Evolutionary conservation across 768 basidiomycete genomes (phyloP).

Genomic region (Boletus bicolor): DNA sequence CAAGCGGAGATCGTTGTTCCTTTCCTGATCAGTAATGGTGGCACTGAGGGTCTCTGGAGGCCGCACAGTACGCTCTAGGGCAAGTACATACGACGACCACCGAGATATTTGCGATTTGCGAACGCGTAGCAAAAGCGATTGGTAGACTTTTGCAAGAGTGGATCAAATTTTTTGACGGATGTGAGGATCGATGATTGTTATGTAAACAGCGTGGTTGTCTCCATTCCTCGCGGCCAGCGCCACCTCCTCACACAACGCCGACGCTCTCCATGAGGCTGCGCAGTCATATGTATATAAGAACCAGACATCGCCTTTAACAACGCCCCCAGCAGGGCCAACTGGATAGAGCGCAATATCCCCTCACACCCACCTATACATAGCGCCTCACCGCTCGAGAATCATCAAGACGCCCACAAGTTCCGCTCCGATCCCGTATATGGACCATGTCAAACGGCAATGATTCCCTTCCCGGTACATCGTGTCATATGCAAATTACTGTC

Average conservation of each 20-base stretch:
- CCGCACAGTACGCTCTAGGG: slow-evolving; percentile 30
- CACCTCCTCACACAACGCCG: slow-evolving; percentile 3
- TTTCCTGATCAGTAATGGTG: slow-evolving; percentile 75
- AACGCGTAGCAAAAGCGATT: slow-evolving; percentile 24
- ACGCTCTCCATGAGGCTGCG: slow-evolving; percentile 14
- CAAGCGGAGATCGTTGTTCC: slow-evolving; percentile 78
- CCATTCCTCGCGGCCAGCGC: slow-evolving; percentile 4
- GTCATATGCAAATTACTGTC: neutral
- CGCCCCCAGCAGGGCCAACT: slow-evolving; percentile 13
- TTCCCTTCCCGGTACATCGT: slow-evolving; percentile 15
- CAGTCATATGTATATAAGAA: slow-evolving; percentile 12
- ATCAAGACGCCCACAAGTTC: slow-evolving; percentile 16
- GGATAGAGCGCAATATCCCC: slow-evolving; percentile 14
- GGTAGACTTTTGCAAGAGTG: slow-evolving; percentile 8
- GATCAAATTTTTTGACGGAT: slow-evolving; percentile 20
- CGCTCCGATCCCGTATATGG: slow-evolving; percentile 18
- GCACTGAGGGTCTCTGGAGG: slow-evolving; percentile 37
- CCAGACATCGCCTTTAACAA: slow-evolving; percentile 18
- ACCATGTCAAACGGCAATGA: slow-evolving; percentile 10
- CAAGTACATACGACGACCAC: slow-evolving; percentile 22
- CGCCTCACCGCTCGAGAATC: neutral
- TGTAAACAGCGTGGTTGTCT: slow-evolving; percentile 15
- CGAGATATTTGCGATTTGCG: slow-evolving; percentile 13
- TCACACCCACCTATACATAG: slow-evolving; percentile 22
- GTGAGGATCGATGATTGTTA: slow-evolving; percentile 12